Evolutionary conservation across 345 rosid genomes (phyloP), one percentile per base, ranked within the genome.

Genomic region (Populus pruinosa): DNA sequence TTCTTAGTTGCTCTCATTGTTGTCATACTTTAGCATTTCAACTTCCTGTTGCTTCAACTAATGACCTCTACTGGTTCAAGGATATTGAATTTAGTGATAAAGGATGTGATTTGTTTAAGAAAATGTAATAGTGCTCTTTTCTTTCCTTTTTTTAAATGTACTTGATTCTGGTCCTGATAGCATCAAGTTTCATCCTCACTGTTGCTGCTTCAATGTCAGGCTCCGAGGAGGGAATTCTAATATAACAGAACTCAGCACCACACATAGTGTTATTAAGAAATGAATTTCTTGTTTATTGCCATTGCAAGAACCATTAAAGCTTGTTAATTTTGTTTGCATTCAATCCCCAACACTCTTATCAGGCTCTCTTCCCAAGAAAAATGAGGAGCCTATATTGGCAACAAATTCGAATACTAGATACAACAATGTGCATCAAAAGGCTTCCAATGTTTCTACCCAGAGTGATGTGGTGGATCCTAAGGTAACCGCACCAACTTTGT

Each of bases 351-450:
- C 76, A 81, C 70, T 77, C 81, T 64, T 83, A 83, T 87, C 76
- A 75, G 82, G 72, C 29, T 56, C 69, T 44, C 77, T 81, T 78
- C 83, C 80, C 27, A 89, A 82, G 89, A 86, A 89, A 82, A 81
- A 75, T 59, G 73, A 35, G 53, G 84, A 84, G 78, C 56, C 81
- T 78, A 78, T 79, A 65, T 78, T 70, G 5, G 77, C 79, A 67
- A 81, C 83, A 49, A 73, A 83, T 71, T 59, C 79, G 72, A 82
- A 78, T 76, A 76, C 77, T 65, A 79, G 76, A 63, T 74, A 72
- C 78, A 53, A 71, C 71, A 59, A 67, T 33, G 74, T 10, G 80
- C 68, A 79, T 69, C 77, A 82, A 72, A 80, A 83, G 72, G 33
- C 47, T 12, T 77, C 83, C 21, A 75, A 74, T 66, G 85, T 50